Percentiles rank a stretch among this genome's conserved stretches.
These are phyloP conservation scores for Mycocalia duriaeana DNA, from an alignment of 1,284 basidiomycete genomes.

Conservation along the genomic window DNA sequence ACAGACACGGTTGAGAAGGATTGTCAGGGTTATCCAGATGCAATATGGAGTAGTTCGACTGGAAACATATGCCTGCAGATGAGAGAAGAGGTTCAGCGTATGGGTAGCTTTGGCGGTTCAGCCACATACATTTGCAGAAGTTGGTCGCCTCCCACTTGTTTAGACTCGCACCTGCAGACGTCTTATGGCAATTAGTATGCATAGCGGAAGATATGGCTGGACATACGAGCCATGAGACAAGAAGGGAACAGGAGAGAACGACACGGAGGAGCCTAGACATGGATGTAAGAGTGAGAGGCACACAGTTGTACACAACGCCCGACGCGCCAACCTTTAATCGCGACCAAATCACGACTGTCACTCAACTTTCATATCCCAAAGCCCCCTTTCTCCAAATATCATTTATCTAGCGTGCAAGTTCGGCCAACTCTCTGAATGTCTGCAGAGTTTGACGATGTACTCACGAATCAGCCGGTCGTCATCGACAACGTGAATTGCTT, in stretches of 20 bases:
- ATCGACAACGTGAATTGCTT: slow-evolving; percentile 91
- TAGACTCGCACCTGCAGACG: slow-evolving; percentile 40
- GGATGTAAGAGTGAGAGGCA: no score
- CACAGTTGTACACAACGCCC: no score
- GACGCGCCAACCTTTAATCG: no score
- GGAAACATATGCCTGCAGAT: slow-evolving; percentile 81
- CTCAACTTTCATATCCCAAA: not conserved
- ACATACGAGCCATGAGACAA: not conserved
- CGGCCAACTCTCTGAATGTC: slow-evolving; percentile 48
- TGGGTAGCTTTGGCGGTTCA: slow-evolving; percentile 9
- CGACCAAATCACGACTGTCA: not conserved
- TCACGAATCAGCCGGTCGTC: slow-evolving; percentile 90
- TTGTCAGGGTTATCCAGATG: slow-evolving; percentile 78
- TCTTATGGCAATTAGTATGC: slow-evolving; percentile 25
- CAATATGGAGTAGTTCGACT: slow-evolving; percentile 81
- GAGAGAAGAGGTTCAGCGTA: slow-evolving; percentile 6
- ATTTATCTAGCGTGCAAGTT: no score
- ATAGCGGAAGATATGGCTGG: slow-evolving; percentile 13
- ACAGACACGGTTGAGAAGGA: slow-evolving; percentile 83
- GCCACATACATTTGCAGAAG: slow-evolving; percentile 73
- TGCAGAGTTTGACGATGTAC: slow-evolving; percentile 82
- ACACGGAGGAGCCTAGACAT: no score
- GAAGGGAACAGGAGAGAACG: no score
- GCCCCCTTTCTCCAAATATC: no score
- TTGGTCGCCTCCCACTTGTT: slow-evolving; percentile 80